Conservation (phyloP, 2,329 filamentous ascomycete genomes). For the Aspergillus alliaceus region DNA sequence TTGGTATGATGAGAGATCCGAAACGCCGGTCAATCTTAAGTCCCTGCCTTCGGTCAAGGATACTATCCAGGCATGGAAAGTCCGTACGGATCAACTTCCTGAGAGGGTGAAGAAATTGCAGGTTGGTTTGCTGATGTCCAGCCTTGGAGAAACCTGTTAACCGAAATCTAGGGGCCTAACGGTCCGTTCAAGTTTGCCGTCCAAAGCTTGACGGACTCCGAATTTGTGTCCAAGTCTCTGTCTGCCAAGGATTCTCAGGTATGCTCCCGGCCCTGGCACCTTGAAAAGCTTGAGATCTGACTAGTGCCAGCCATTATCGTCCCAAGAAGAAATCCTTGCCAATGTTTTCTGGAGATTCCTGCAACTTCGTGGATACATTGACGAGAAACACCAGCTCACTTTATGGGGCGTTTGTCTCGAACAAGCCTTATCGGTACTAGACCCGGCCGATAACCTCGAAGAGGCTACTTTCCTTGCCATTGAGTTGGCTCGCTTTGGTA, state of each 20-base stretch:
- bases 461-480: conserved; percentile 81
- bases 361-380: conserved; percentile 81
- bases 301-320: conserved; percentile 48
- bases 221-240: conserved; percentile 70
- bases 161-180: conserved; percentile 20
- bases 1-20: conserved; percentile 78
- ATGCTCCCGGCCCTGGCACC: conserved; percentile 7
- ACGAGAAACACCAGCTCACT: conserved; percentile 75
- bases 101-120: conserved; percentile 37
- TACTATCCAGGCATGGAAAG: conserved; percentile 68
- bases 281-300: conserved; percentile 3
- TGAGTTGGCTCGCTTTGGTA: conserved; percentile 76
- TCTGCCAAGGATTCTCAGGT: conserved; percentile 53
- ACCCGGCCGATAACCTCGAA: conserved; percentile 61
- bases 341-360: conserved; percentile 87
- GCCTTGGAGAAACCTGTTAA: conserved; percentile 1
- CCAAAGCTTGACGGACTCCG: conserved; percentile 64
- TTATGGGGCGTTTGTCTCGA: conserved; percentile 79
- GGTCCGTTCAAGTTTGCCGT: conserved; percentile 49
- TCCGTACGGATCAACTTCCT: conserved; percentile 58
- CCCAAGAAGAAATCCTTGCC: conserved; percentile 70
- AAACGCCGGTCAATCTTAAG: conserved; percentile 64
- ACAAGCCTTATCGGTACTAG: conserved; percentile 64
- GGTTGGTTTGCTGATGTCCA: conserved; percentile 15
- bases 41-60: conserved; percentile 54